Conservation (phyloP, 164 flowering plant genomes). For the Aristolochia contorta region DNA sequence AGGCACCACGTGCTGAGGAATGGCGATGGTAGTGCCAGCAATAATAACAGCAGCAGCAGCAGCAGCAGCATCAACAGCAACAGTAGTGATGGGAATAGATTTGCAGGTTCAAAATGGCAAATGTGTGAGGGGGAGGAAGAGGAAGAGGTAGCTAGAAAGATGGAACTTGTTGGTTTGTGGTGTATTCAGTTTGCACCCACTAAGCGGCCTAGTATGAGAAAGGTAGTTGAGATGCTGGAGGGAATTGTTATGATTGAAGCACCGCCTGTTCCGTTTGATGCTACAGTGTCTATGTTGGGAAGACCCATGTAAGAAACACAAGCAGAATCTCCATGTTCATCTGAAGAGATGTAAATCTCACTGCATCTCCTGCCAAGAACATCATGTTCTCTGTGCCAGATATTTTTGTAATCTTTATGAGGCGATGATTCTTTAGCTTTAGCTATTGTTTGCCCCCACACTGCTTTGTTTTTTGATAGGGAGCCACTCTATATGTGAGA, state of each 20-base stretch:
- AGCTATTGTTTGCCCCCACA: no score
- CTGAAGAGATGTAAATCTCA: no score
- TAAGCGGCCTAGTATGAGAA: slow-evolving; percentile 13
- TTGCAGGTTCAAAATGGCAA: background rate
- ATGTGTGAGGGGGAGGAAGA: background rate
- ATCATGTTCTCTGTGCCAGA: no score
- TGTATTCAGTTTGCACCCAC: slow-evolving; percentile 15
- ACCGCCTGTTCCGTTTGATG: slow-evolving; percentile 3
- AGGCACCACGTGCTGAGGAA: background rate
- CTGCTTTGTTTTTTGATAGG: no score
- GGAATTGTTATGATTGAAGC: background rate
- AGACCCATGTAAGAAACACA: no score
- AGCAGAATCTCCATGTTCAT: no score
- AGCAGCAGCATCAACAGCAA: no score
- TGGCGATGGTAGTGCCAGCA: no score
- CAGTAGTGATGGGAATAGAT: slow-evolving; percentile 4
- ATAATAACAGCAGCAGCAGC: background rate
- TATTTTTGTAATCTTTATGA: no score
- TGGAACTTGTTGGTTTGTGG: slow-evolving; percentile 17
- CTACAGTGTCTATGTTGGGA: background rate
- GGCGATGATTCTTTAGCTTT: no score
- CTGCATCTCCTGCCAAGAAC: no score
- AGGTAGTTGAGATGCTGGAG: slow-evolving; percentile 11
- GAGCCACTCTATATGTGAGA: no score
- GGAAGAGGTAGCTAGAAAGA: slow-evolving; percentile 4